Evolutionary conservation across 2,329 filamentous ascomycete species (phyloP).

Genomic region (Aspergillus persii): DNA sequence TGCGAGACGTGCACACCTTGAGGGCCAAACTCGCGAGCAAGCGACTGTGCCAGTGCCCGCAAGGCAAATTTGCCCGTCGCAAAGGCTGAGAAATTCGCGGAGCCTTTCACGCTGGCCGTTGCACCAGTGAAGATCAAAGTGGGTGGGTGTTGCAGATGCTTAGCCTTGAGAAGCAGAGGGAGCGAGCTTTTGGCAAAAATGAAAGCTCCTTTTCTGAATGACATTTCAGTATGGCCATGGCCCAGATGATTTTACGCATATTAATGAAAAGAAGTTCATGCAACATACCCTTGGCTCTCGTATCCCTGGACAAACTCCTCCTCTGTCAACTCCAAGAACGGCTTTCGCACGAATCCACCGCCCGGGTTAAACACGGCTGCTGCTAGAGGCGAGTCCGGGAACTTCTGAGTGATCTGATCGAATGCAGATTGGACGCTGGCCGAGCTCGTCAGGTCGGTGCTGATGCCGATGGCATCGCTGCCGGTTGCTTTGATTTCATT

Average conservation of each 20-base stretch:
- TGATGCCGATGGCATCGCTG: constrained; percentile 60
- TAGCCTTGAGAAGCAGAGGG: constrained; percentile 65
- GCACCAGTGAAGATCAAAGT: constrained; percentile 84
- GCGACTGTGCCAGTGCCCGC: constrained; percentile 68
- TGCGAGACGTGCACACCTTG: constrained; percentile 81
- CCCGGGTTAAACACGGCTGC: constrained; percentile 63
- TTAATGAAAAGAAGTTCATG: background rate
- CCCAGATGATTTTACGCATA: background rate
- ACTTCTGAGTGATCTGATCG: constrained; percentile 53
- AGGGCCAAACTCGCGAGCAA: constrained; percentile 81
- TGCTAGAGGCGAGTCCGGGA: constrained; percentile 44
- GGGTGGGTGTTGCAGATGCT: constrained; percentile 62
- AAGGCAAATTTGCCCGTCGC: constrained; percentile 78
- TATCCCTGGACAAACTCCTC: constrained; percentile 55
- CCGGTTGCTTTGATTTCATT: constrained; percentile 59
- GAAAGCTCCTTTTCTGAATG: constrained; percentile 60
- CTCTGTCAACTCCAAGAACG: constrained; percentile 60
- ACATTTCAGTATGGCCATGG: no score
- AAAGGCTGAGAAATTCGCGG: constrained; percentile 67
- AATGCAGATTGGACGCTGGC: constrained; percentile 55
- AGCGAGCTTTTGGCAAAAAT: constrained; percentile 71
- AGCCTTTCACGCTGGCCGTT: constrained; percentile 74
- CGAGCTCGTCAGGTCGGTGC: constrained; percentile 56
- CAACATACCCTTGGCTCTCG: constrained; percentile 49
- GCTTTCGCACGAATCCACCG: constrained; percentile 57